A percentile compares a stretch with the other conserved stretches of the same genome.
Conservation (phyloP, 2,329 filamentous ascomycete genomes). For the Diaporthe sp. region DNA sequence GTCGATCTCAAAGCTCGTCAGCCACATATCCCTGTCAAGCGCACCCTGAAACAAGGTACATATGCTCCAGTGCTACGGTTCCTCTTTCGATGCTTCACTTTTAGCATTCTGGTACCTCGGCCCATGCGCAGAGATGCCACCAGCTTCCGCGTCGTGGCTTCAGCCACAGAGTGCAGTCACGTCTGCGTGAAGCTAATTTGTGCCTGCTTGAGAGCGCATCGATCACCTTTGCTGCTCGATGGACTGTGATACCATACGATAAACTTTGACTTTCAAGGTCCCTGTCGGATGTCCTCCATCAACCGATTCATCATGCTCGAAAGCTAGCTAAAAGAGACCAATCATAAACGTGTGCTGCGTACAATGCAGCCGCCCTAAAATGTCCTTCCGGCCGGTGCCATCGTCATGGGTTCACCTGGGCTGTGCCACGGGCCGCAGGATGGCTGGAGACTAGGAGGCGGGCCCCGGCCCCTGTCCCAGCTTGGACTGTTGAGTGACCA, state of each 20-base stretch:
- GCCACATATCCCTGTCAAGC: constrained; percentile 36
- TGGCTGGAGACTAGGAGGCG: constrained; percentile 35
- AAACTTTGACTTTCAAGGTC: neutral
- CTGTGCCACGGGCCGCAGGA: constrained; percentile 42
- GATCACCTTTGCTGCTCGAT: neutral
- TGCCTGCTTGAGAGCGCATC: neutral
- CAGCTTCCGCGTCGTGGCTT: constrained; percentile 21
- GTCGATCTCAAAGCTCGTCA: constrained; percentile 39
- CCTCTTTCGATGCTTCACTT: constrained; percentile 36
- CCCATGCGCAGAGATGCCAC: neutral
- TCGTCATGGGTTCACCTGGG: constrained; percentile 36
- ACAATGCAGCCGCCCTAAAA: constrained; percentile 14
- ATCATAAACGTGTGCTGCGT: constrained; percentile 4
- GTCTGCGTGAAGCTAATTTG: neutral
- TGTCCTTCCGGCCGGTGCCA: constrained; percentile 31
- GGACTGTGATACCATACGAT: neutral
- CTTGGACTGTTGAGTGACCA: constrained; percentile 32
- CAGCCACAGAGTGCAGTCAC: neutral
- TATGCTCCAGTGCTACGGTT: constrained; percentile 41
- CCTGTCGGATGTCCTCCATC: constrained; percentile 21
- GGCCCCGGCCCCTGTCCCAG: constrained; percentile 36
- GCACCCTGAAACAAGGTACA: constrained; percentile 41
- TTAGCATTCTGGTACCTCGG: constrained; percentile 27
- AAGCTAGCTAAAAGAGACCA: constrained; percentile 13
- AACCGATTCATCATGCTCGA: constrained; percentile 23